Base-by-base conservation (phyloP, 805 yeast genomes). In the Ogataea nonfermentans region DNA sequence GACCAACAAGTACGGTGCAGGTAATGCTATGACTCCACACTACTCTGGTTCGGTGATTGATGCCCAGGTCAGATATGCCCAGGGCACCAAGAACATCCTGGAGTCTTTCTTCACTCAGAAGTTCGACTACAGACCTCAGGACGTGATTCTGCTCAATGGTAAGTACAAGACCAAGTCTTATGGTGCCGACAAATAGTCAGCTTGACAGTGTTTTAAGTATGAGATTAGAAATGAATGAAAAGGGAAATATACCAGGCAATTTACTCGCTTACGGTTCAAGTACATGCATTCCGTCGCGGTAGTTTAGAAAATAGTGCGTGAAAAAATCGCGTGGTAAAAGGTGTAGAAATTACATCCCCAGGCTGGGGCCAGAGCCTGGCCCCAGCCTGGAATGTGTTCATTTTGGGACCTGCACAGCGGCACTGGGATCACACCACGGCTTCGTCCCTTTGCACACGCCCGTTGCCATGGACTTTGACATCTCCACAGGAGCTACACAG, bases 21-120 rank as follows among this genome's bases (percentile, higher is more conserved):
- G 91, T 49, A 84, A 85, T 53, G 91, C 90, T 38, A 83, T 84
- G 91, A 81, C 88, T 36, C 89, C 90, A 14, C 93, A 84, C 58
- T 76, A 79, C 51, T 78, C 86, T 38, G 93, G 95, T 46, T 79
- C 91, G 17, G 79, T 87, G 29, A 67, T 84, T 51, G 91, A 84
- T 61, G 91, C 95, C 25, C 93, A 84, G 67, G 67, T 69, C 28
- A 72, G 93, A 56, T 84, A 84, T 53, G 78, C 91, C 12, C 64
- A 63, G 17, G 95, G 95, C 36, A 79, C 79, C 26, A 74, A 79
- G 67, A 67, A 67, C 49, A 83, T 84, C 53, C 72, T 84, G 61
- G 69, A 72, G 41, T 71, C 79, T 23, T 84, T 76, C 67, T 76
- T 84, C 63, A 55, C 74, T 38, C 77, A 78, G 35, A 79, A 76